These are phyloP conservation scores for Xylaria sp. DNA, from an alignment of 2,329 filamentous ascomycete genomes.

Conservation along the genomic window DNA sequence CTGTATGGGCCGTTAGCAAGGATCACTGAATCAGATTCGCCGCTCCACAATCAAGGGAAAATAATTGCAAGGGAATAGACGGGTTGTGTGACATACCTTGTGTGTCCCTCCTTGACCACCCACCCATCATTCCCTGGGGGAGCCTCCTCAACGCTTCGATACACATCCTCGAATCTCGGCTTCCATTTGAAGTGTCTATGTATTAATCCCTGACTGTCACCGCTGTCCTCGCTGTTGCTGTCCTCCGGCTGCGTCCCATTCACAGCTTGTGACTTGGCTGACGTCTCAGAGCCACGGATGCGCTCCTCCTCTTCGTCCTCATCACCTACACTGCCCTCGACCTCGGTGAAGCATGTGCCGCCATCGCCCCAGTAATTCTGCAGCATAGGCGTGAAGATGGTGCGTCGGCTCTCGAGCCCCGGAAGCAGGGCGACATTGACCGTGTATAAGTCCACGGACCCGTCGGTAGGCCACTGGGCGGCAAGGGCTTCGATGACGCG, in stretches of 20 bases:
- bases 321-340: constrained; percentile 73
- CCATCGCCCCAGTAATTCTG: constrained; percentile 94
- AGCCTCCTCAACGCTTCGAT: constrained; percentile 83
- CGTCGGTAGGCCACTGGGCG: constrained; percentile 75
- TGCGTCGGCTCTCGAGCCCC: constrained; percentile 75
- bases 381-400: constrained; percentile 85
- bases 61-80: background rate
- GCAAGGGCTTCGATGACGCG: constrained; percentile 82
- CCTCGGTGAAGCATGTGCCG: constrained; percentile 84
- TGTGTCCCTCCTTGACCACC: constrained; percentile 87
- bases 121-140: constrained; percentile 90
- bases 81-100: constrained; percentile 68
- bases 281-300: constrained; percentile 70
- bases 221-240: constrained; percentile 42
- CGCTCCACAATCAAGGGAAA: background rate
- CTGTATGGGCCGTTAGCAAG: constrained; percentile 57
- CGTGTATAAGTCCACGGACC: constrained; percentile 82
- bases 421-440: constrained; percentile 90
- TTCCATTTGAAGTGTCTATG: constrained; percentile 97
- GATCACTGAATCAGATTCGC: background rate
- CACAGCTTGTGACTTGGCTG: constrained; percentile 48
- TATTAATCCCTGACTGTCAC: constrained; percentile 62
- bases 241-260: constrained; percentile 49
- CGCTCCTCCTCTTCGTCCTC: constrained; percentile 77
- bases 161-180: constrained; percentile 86